Percentiles rank a stretch among this genome's conserved stretches.
phyloP scores from a whole-genome alignment of 1,284 basidiomycete species.

The Coniophora puteana region DNA sequence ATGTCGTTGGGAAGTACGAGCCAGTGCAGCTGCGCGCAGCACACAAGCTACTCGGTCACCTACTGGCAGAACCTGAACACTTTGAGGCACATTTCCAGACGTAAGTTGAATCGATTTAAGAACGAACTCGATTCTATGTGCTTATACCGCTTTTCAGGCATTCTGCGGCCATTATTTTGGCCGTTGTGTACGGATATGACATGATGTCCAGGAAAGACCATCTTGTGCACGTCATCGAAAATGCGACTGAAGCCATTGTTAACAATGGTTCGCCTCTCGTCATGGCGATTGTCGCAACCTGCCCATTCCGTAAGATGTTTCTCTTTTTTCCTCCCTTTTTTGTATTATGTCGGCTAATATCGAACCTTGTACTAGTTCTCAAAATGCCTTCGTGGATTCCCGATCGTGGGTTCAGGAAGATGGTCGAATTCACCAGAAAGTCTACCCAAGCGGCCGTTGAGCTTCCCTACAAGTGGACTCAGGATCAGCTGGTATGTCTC shows the following conservation, averaged over 20 bases:
- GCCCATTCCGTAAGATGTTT: background rate
- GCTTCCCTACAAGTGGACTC: too few species aligned
- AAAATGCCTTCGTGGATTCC: conserved; percentile 14
- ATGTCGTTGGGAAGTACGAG: background rate
- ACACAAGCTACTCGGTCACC: background rate
- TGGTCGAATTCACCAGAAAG: too few species aligned
- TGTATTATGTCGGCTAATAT: too few species aligned
- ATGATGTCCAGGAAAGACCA: background rate
- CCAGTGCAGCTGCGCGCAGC: background rate
- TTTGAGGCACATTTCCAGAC: background rate
- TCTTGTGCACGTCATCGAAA: background rate
- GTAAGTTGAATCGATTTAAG: background rate
- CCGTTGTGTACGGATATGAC: background rate
- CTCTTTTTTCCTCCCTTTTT: background rate
- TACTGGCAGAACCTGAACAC: background rate
- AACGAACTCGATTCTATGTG: background rate
- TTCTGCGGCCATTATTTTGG: conserved; percentile 1
- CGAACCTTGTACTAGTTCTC: conserved; percentile 4
- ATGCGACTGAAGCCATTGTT: background rate
- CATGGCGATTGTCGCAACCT: background rate
- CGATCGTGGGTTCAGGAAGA: too few species aligned
- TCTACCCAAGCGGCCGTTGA: background rate
- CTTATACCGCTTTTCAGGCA: background rate
- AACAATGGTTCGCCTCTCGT: background rate
- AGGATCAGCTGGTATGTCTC: conserved; percentile 6